These are phyloP conservation scores for Ophiocordyceps australis DNA, from an alignment of 2,329 filamentous ascomycete genomes.

Conservation along the genomic window DNA sequence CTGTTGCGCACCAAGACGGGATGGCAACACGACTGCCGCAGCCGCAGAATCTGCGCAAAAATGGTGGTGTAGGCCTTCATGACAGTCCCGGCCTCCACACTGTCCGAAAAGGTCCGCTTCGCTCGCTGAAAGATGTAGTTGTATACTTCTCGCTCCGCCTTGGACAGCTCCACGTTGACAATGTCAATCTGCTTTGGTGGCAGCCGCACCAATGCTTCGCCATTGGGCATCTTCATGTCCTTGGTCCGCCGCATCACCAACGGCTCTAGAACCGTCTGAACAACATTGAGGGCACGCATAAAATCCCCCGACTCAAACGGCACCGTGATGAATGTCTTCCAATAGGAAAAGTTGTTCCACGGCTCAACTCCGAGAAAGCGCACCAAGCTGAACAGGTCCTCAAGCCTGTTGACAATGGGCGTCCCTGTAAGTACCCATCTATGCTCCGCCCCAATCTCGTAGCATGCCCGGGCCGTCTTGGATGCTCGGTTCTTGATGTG, in stretches of 20 bases:
- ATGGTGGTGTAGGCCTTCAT: conserved; percentile 95
- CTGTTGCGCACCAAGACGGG: conserved; percentile 77
- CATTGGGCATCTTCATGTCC: conserved; percentile 91
- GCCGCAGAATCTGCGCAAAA: conserved; percentile 84
- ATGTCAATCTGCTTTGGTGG: conserved; percentile 72
- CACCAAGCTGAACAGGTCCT: conserved; percentile 86
- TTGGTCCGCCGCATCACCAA: conserved; percentile 92
- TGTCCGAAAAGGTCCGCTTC: conserved; percentile 68
- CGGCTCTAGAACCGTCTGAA: conserved; percentile 90
- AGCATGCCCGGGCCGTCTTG: conserved; percentile 90
- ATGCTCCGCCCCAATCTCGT: conserved; percentile 69
- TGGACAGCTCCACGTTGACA: conserved; percentile 70
- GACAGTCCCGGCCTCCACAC: conserved; percentile 78
- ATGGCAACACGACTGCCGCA: conserved; percentile 89
- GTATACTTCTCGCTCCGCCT: conserved; percentile 78
- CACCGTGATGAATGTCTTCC: conserved; percentile 96
- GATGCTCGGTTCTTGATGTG: conserved; percentile 80
- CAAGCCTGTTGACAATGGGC: conserved; percentile 87
- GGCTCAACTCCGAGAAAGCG: conserved; percentile 88
- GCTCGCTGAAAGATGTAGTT: conserved; percentile 74
- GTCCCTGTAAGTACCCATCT: conserved; percentile 91
- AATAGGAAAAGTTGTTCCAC: conserved; percentile 98
- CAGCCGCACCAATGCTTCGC: conserved; percentile 55
- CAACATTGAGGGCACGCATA: conserved; percentile 81
- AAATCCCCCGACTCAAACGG: conserved; percentile 95